These are phyloP conservation scores for Aspergillus spinulosporus DNA, from an alignment of 2,329 filamentous ascomycete genomes.

Conservation along the genomic window DNA sequence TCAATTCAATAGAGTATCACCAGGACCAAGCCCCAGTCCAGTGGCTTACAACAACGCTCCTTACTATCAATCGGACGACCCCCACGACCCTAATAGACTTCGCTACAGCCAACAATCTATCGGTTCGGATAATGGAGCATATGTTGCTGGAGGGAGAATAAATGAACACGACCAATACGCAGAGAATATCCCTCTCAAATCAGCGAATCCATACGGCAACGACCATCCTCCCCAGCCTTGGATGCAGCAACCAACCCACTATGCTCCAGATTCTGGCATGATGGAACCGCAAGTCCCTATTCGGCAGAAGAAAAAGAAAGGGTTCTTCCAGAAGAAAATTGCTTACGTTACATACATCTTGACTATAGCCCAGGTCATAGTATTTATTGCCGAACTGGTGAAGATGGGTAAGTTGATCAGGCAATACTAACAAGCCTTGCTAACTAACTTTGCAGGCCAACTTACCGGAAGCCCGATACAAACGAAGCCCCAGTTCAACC, in stretches of 20 bases:
- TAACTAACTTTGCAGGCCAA: slow-evolving; percentile 52
- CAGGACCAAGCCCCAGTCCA: slow-evolving; percentile 23
- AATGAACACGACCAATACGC: slow-evolving; percentile 40
- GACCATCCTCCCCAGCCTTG: slow-evolving; percentile 37
- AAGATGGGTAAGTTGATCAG: slow-evolving; percentile 67
- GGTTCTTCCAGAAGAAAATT: slow-evolving; percentile 59
- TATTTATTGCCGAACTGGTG: slow-evolving; percentile 86
- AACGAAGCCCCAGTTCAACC: slow-evolving; percentile 85
- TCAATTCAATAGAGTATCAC: slow-evolving; percentile 37
- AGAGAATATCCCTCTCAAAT: slow-evolving; percentile 46
- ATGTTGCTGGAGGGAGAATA: slow-evolving; percentile 33
- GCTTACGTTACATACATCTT: slow-evolving; percentile 84
- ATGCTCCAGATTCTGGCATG: slow-evolving; percentile 56
- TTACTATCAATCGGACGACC: slow-evolving; percentile 34
- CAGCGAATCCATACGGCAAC: slow-evolving; percentile 38
- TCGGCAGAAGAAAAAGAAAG: slow-evolving; percentile 44
- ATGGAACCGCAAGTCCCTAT: slow-evolving; percentile 22
- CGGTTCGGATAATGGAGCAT: slow-evolving; percentile 35
- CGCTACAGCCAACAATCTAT: slow-evolving; percentile 43
- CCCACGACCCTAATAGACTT: slow-evolving; percentile 40
- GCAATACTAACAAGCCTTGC: not conserved
- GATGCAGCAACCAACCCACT: slow-evolving; percentile 46
- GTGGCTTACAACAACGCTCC: slow-evolving; percentile 34
- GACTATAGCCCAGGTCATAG: slow-evolving; percentile 71
- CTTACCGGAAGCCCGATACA: slow-evolving; percentile 69